Base-by-base conservation (phyloP, 2,329 filamentous ascomycete species). In the Beauveria pseudobassiana region DNA sequence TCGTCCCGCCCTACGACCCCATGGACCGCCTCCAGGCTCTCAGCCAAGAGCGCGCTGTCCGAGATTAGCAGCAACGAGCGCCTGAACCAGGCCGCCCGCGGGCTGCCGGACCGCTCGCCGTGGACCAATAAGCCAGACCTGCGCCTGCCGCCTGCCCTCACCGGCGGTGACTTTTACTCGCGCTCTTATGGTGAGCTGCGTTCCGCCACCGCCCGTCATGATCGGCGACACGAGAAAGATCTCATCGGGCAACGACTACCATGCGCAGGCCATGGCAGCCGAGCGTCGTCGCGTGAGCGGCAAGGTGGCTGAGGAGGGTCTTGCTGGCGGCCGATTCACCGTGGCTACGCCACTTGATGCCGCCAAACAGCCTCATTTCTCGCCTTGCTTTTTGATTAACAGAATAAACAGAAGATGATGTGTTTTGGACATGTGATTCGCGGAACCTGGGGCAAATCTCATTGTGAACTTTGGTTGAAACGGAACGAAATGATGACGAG, bases 261-360 rank as follows among this genome's bases (percentile, higher is more conserved):
- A 75, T 30, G 72, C 72, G 61, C 64, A 71, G 2, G 69, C 69
- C 10, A 64, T 67, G 28, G 69, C 69, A 1, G 76, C 76, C 58
- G 76, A 74, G 20, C 76, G 82, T 52, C 76, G 87, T 51, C 85
- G 88, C 64, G 87, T 90, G 2, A 91, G 88, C 69, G 89, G 89
- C 1, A 90, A 89, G 77, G 74, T 86, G 61, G 88, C 82, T 0
- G 89, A 92, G 71, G 89, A 93, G 70, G 89, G 89, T 2, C 76
- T 82, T 52, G 84, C 74, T 3, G 76, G 74, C 22, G 50, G 40
- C 43, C 43, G 61, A 12, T 63, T 59, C 42, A 63, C 61, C 18
- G 20, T 55, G 54, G 61, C 38, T 59, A 63, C 10, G 61, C 56
- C 30, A 53, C 53, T 20, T 62, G 40, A 43, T 28, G 14, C 30